A percentile compares a stretch with the other conserved stretches of the same genome.
phyloP scores from a whole-genome alignment of 192 early-diverging fungal genomes.

The Mortierella claussenii region DNA sequence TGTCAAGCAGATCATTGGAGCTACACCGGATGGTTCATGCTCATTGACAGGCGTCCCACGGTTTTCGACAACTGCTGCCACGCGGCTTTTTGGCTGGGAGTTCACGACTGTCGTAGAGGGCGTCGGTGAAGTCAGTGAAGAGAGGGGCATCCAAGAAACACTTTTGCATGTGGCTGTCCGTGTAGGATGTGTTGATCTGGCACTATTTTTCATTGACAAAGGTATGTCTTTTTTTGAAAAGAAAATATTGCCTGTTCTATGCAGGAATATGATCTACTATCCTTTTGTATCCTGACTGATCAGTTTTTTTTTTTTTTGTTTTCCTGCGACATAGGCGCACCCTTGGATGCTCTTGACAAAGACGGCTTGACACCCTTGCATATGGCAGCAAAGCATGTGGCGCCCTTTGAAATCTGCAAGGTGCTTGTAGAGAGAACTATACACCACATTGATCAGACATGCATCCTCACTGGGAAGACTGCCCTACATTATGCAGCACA shows the following conservation, averaged over 20 bases:
- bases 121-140: conserved; percentile 50
- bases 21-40: conserved; percentile 37
- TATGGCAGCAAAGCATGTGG: conserved; percentile 42
- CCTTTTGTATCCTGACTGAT: no score
- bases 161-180: conserved; percentile 52
- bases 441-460: conserved; percentile 51
- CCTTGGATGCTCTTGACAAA: conserved; percentile 52
- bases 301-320: conserved; percentile 2
- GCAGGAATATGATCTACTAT: no score
- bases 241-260: no score
- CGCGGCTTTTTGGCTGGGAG: conserved; percentile 52
- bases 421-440: conserved; percentile 43
- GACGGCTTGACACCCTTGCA: conserved; percentile 54
- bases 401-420: conserved; percentile 46
- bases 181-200: conserved; percentile 45
- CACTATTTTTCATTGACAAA: conserved; percentile 43
- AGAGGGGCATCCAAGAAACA: conserved; percentile 51
- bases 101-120: conserved; percentile 48
- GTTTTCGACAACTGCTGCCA: conserved; percentile 47
- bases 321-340: conserved; percentile 33
- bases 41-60: conserved; percentile 42
- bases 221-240: conserved; percentile 15
- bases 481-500: conserved; percentile 50
- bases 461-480: conserved; percentile 40
- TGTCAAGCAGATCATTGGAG: conserved; percentile 45